Evolutionary conservation across 2,329 filamentous ascomycete species (phyloP).

Genomic region (Tricladium varicosporioides): DNA sequence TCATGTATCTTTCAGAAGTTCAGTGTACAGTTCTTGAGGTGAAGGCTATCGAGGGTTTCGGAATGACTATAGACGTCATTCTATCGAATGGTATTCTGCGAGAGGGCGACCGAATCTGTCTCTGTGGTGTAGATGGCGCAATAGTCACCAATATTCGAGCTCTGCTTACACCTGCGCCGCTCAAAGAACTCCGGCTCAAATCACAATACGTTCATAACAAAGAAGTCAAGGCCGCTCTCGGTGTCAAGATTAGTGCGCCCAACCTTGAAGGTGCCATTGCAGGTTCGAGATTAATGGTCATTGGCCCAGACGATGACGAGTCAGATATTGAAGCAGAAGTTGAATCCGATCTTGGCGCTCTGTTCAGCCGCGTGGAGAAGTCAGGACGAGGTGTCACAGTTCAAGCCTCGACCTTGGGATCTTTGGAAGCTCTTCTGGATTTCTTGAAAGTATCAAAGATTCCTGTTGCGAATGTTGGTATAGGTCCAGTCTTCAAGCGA

Average conservation of each 20-base stretch:
- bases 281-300: conserved; percentile 89
- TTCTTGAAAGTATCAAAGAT: conserved; percentile 97
- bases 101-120: conserved; percentile 90
- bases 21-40: conserved; percentile 98
- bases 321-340: conserved; percentile 96
- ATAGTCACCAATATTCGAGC: conserved; percentile 96
- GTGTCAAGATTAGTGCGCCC: conserved; percentile 98
- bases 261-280: conserved; percentile 95
- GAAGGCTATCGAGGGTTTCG: conserved; percentile 98
- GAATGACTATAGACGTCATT: conserved; percentile 97
- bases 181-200: conserved; percentile 93
- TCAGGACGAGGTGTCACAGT: conserved; percentile 93
- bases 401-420: conserved; percentile 95
- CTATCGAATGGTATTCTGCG: conserved; percentile 91
- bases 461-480: conserved; percentile 93
- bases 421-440: conserved; percentile 90
- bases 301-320: conserved; percentile 93
- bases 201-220: conserved; percentile 98
- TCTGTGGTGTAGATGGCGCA: conserved; percentile 95
- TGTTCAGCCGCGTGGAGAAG: conserved; percentile 89
- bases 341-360: conserved; percentile 86
- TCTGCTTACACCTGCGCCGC: conserved; percentile 84
- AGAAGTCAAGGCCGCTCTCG: conserved; percentile 95
- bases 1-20: conserved; percentile 98
- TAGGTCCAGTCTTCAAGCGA: conserved; percentile 96